phyloP scores from a whole-genome alignment of 2,329 filamentous ascomycete species.

The Pleoardoris graminearum region DNA sequence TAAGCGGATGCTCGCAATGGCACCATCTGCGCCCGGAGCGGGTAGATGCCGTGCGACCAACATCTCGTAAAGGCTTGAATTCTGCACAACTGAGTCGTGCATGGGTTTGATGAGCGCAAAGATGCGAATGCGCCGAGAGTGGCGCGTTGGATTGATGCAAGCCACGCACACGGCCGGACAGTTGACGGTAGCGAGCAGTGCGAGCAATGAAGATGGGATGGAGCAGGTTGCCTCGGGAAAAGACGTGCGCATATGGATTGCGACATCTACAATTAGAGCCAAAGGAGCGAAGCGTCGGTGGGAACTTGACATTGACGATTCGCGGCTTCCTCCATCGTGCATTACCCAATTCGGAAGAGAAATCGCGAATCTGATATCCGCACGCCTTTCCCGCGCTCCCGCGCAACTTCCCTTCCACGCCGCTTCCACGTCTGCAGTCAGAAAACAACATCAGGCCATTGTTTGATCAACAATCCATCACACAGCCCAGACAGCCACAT shows the following conservation, averaged over 20 bases:
- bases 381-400: neutral
- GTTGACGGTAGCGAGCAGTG: too few relatives aligned
- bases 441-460: slow-evolving; percentile 41
- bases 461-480: slow-evolving; percentile 21
- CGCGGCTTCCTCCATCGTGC: slow-evolving; percentile 4
- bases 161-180: neutral
- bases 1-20: too few relatives aligned
- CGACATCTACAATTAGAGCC: too few relatives aligned
- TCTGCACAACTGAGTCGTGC: neutral
- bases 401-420: neutral
- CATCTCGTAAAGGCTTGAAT: neutral
- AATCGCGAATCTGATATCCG: slow-evolving; percentile 6
- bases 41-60: slow-evolving; percentile 5
- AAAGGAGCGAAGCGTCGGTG: neutral
- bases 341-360: slow-evolving; percentile 18
- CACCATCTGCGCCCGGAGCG: neutral
- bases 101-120: neutral
- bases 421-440: slow-evolving; percentile 8
- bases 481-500: slow-evolving; percentile 14
- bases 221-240: too few relatives aligned
- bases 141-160: neutral
- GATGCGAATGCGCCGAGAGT: neutral
- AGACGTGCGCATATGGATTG: too few relatives aligned
- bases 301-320: neutral
- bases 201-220: neutral